Base-by-base conservation (phyloP, 2,329 filamentous ascomycete genomes). In the Cercospora sojina region DNA sequence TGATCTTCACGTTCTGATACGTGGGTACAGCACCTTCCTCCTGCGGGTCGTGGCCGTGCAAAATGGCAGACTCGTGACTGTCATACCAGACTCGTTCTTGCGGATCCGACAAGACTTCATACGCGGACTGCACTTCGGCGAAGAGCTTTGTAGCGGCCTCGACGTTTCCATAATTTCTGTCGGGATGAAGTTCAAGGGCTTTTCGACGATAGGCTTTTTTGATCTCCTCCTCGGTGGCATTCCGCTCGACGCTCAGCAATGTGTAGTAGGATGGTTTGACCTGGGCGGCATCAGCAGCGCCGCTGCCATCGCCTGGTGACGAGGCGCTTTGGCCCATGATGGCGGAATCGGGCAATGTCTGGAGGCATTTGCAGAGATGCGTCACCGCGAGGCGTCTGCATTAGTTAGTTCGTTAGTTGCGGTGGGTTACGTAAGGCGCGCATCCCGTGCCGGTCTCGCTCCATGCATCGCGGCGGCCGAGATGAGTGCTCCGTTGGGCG, bases 11-110 rank as follows among this genome's bases (percentile, higher is more conserved):
- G 75, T 92, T 89, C 71, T 89, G 81, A 73, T 90, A 82, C 53
- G 90, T 88, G 71, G 87, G 88, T 63, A 86, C 83, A 38, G 83
- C 84, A 56, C 80, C 79, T 20, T 79, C 80, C 41, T 77, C 79
- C 71, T 66, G 79, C 27, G 79, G 81, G 62, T 88, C 86, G 65
- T 86, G 84, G 43, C 89, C 90, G 31, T 86, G 86, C 69, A 98
- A 81, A 68, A 98, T 96, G 59, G 91, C 88, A 72, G 93, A 89
- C 67, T 92, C 90, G 77, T 99, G 95, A 2, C 93, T 93, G 80
- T 99, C 94, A 81, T 99, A 99, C 95, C 95, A 99, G 32, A 93
- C 90, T 72, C 95, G 88, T 78, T 99, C 95, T 77, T 99, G 94
- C 10, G 93, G 89, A 77, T 99, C 95, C 1, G 93, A 96, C 1